These are phyloP conservation scores for Prosopis cineraria DNA, from an alignment of 306 rosid species.

Conservation along the genomic window DNA sequence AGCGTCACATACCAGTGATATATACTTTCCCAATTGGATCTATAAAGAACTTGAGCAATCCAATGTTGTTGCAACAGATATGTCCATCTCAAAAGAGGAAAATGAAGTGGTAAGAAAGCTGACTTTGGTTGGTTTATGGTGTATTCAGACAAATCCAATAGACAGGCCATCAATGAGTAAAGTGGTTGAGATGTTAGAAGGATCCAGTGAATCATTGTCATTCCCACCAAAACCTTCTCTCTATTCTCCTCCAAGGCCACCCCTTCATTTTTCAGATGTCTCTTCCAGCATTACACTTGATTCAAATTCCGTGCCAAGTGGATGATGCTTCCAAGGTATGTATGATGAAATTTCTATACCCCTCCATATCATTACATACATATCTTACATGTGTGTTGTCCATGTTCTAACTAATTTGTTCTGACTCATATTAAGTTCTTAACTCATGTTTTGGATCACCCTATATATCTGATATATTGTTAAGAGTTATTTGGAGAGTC, in stretches of 20 bases:
- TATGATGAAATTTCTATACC: too few relatives aligned
- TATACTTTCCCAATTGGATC: slow-evolving; percentile 17
- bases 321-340: too few relatives aligned
- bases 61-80: not conserved
- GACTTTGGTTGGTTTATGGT: not conserved
- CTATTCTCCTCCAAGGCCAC: slow-evolving; percentile 16
- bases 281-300: not conserved
- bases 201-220: slow-evolving; percentile 20
- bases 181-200: slow-evolving; percentile 26
- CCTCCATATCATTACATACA: too few relatives aligned
- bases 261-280: not conserved
- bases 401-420: too few relatives aligned
- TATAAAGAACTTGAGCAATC: slow-evolving; percentile 10
- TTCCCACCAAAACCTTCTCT: slow-evolving; percentile 38
- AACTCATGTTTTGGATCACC: too few relatives aligned
- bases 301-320: not conserved
- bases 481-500: too few relatives aligned
- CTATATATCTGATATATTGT: too few relatives aligned
- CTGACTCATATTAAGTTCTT: too few relatives aligned
- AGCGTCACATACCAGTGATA: not conserved
- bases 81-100: not conserved
- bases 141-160: not conserved
- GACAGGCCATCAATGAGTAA: not conserved
- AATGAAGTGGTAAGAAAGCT: slow-evolving; percentile 26
- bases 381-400: too few relatives aligned